Evolutionary conservation across 2,329 filamentous ascomycete species (phyloP).

Genomic region (Talaromyces sp.): DNA sequence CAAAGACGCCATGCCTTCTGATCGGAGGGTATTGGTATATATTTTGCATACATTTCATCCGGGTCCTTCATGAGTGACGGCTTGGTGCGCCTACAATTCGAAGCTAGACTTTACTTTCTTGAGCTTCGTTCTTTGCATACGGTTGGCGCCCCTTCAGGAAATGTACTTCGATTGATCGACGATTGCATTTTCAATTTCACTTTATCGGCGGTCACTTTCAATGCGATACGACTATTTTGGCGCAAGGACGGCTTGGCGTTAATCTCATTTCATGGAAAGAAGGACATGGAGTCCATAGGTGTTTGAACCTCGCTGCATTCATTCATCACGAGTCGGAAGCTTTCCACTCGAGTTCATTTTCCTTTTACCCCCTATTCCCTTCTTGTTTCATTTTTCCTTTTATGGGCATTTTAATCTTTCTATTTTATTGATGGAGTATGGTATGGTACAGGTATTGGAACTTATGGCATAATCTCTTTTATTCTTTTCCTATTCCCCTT

Average conservation of each 20-base stretch:
- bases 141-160: not conserved
- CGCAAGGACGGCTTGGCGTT: conserved; percentile 15
- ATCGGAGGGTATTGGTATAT: conserved; percentile 15
- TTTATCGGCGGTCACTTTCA: not conserved
- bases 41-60: conserved; percentile 12
- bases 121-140: conserved; percentile 5
- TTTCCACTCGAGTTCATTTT: conserved; percentile 1
- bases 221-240: conserved; percentile 10
- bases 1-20: not conserved
- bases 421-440: conserved; percentile 22
- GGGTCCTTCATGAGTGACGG: not conserved
- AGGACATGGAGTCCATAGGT: conserved; percentile 16
- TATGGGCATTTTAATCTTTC: conserved; percentile 20
- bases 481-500: conserved; percentile 21
- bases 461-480: conserved; percentile 20
- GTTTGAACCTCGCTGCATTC: conserved; percentile 10
- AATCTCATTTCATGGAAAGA: conserved; percentile 7
- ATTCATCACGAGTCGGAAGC: not conserved
- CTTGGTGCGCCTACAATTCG: not conserved
- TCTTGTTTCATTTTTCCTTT: conserved; percentile 22
- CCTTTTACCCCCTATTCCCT: conserved; percentile 15
- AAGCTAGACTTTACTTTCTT: not conserved
- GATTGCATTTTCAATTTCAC: not conserved
- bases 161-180: not conserved
- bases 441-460: conserved; percentile 19